phyloP scores from a whole-genome alignment of 352 stramenopile genomes.

The Globisporangium lucens region DNA sequence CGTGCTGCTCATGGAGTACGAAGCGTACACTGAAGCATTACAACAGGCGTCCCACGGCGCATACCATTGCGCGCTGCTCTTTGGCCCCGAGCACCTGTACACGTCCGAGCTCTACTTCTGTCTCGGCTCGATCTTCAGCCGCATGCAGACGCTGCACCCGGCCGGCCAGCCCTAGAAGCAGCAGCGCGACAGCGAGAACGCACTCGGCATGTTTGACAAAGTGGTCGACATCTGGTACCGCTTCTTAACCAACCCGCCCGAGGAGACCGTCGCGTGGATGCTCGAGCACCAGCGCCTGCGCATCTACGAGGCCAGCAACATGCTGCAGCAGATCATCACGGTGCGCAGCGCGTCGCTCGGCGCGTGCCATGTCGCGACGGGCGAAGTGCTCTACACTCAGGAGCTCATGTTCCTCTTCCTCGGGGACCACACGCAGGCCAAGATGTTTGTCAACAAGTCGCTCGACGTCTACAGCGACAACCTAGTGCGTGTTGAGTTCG shows the following conservation, averaged over 20 bases:
- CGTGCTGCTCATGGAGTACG: conserved; percentile 51
- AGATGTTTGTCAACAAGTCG: conserved; percentile 46
- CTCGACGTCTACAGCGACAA: conserved; percentile 55
- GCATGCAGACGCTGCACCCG: conserved; percentile 35
- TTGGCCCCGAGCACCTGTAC: conserved; percentile 70
- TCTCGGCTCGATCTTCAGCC: conserved; percentile 58
- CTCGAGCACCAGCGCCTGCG: conserved; percentile 52
- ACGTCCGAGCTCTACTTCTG: conserved; percentile 77
- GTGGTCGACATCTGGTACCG: conserved; percentile 80
- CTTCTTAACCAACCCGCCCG: conserved; percentile 64
- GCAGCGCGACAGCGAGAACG: conserved; percentile 35
- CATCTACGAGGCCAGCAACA: conserved; percentile 51
- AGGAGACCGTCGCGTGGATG: conserved; percentile 64
- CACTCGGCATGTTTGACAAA: conserved; percentile 72
- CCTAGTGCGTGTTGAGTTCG: conserved; percentile 28
- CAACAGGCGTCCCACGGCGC: conserved; percentile 61
- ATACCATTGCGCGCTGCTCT: conserved; percentile 69
- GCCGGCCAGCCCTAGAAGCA: conserved; percentile 16
- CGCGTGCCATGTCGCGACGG: conserved; percentile 47
- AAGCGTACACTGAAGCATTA: conserved; percentile 44
- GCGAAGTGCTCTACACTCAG: conserved; percentile 61
- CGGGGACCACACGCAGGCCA: conserved; percentile 43
- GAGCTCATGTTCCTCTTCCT: conserved; percentile 55
- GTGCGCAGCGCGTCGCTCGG: conserved; percentile 41
- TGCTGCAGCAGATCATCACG: conserved; percentile 55